phyloP scores from a whole-genome alignment of 169 alveolate genomes.

The Cryptosporidium andersoni region DNA sequence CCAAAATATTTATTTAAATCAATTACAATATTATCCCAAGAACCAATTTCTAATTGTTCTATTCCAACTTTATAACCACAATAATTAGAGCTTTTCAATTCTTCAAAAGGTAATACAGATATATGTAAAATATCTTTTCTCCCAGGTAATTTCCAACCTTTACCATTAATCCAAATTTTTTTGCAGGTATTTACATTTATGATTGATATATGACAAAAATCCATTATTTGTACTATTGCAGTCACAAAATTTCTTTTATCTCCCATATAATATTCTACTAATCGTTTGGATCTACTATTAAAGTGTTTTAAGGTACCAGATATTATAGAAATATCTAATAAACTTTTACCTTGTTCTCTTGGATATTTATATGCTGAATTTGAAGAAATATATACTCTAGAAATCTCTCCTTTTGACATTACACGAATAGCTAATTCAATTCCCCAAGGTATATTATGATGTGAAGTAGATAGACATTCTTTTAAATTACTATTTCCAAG shows the following conservation, averaged over 20 bases:
- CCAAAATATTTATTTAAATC: neutral
- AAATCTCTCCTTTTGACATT: constrained; percentile 51
- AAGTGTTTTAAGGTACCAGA: constrained; percentile 9
- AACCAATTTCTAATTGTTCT: neutral
- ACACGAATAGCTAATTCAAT: constrained; percentile 53
- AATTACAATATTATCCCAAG: constrained; percentile 2
- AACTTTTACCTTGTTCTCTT: constrained; percentile 1
- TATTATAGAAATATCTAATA: neutral
- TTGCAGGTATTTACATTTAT: neutral
- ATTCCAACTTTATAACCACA: neutral
- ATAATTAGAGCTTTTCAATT: neutral
- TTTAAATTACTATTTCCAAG: constrained; percentile 1
- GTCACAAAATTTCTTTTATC: constrained; percentile 8
- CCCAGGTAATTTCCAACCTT: constrained; percentile 5
- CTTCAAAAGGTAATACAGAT: neutral
- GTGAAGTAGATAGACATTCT: neutral
- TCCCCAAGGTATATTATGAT: constrained; percentile 45
- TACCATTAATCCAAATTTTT: constrained; percentile 34
- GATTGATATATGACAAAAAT: constrained; percentile 19
- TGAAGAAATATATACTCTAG: constrained; percentile 9
- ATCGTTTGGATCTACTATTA: constrained; percentile 20
- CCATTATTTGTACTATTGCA: neutral
- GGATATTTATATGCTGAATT: constrained; percentile 29
- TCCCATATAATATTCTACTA: constrained; percentile 9
- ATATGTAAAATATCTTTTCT: constrained; percentile 18